phyloP scores from a whole-genome alignment of 768 basidiomycete species.

The Mycena olivaceomarginata region DNA sequence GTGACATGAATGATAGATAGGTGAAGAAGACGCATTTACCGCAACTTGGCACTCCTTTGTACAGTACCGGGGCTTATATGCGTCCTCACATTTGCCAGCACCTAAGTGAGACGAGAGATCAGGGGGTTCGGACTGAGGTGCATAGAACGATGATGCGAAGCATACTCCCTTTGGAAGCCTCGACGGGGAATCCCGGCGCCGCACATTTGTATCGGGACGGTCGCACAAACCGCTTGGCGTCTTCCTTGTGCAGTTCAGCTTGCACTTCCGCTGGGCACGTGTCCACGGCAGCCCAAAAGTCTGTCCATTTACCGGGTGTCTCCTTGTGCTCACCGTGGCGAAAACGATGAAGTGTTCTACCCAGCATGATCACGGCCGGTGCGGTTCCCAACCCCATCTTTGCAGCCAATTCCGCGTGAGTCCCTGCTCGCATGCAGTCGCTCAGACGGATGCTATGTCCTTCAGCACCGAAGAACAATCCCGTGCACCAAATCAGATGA shows the following conservation, averaged over 20 bases:
- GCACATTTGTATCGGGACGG: constrained; percentile 16
- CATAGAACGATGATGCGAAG: not conserved
- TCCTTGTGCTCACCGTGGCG: constrained; percentile 12
- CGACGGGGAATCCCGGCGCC: not conserved
- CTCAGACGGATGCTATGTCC: not conserved
- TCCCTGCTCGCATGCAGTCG: constrained; percentile 10
- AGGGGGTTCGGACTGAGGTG: not conserved
- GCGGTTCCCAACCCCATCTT: not conserved
- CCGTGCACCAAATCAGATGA: not conserved
- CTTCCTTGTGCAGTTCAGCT: constrained; percentile 5
- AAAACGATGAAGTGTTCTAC: not conserved
- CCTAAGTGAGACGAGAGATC: constrained; percentile 3
- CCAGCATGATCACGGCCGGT: not conserved
- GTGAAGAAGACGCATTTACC: not conserved
- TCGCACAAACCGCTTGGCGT: not conserved
- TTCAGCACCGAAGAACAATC: not conserved
- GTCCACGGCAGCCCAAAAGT: constrained; percentile 11
- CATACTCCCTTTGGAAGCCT: constrained; percentile 13
- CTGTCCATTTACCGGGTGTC: not conserved
- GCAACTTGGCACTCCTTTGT: constrained; percentile 25
- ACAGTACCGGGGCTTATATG: constrained; percentile 25
- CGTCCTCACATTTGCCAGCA: constrained; percentile 26
- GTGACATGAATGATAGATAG: not conserved
- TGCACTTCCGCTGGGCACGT: constrained; percentile 1
- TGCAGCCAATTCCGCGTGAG: constrained; percentile 20